Base-by-base conservation (phyloP, 129 eudicot genomes). In the Pittosporum tobira region DNA sequence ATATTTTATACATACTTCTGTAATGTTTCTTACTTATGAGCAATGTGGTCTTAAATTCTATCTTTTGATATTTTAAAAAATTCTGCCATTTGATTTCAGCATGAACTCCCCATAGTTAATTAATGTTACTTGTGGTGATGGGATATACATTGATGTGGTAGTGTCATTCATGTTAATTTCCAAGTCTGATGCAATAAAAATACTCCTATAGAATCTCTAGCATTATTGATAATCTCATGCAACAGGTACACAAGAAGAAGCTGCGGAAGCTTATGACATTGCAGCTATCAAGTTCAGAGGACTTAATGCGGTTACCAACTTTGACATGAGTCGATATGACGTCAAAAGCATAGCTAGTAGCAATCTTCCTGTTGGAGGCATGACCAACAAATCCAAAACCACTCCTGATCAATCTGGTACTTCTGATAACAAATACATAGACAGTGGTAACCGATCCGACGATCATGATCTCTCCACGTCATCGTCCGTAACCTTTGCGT, bases 271-370 rank as follows among this genome's bases (percentile, higher is more conserved):
- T 1, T 88, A 88, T 19, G 96, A 88, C 68, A 88, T 88, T 0
- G 96, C 96, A 0, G 96, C 96, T 28, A 88, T 88, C 34, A 88
- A 88, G 60, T 88, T 88, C 66, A 75, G 94, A 40, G 96, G 96
- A 20, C 72, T 81, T 46, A 84, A 88, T 10, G 96, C 96, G 0
- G 96, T 88, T 44, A 88, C 96, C 5, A 84, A 88, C 55, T 88
- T 88, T 48, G 94, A 88, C 88, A 88, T 88, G 79, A 88, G 84
- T 67, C 89, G 96, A 1, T 88, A 88, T 60, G 90, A 88, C 60
- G 87, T 88, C 0, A 76, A 79, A 50, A 84, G 84, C 69, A 88
- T 84, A 5, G 88, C 94, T 6, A 73, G 67, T 45, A 78, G 78
- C 76, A 84, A 67, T 67, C 87, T 88, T 20, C 96, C 96, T 3